phyloP scores from a whole-genome alignment of 495 filamentous ascomycete species.

The Letharia columbiana region DNA sequence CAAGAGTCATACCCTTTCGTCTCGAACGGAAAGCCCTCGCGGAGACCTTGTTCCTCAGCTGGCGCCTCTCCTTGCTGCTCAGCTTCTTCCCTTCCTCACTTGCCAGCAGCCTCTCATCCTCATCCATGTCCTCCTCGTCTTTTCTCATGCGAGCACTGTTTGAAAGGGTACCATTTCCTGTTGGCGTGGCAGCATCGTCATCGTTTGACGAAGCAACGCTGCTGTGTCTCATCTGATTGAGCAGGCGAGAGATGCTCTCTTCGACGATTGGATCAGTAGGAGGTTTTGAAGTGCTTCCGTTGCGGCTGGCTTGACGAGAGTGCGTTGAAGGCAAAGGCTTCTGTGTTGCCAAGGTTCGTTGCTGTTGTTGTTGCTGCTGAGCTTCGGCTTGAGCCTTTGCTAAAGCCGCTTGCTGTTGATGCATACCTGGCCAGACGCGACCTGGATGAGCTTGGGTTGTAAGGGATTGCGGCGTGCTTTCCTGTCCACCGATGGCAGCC shows the following conservation, averaged over 20 bases:
- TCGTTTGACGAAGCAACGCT: slow-evolving; percentile 45
- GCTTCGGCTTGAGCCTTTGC: slow-evolving; percentile 64
- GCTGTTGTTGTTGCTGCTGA: slow-evolving; percentile 54
- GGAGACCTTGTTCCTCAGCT: slow-evolving; percentile 96
- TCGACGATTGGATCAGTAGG: slow-evolving; percentile 61
- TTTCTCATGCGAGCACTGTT: slow-evolving; percentile 51
- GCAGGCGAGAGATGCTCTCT: slow-evolving; percentile 74
- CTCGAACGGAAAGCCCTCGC: slow-evolving; percentile 91
- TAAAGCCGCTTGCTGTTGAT: slow-evolving; percentile 69
- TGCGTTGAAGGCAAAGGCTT: slow-evolving; percentile 23
- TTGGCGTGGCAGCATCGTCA: slow-evolving; percentile 39
- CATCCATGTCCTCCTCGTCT: slow-evolving; percentile 97
- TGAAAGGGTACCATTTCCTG: slow-evolving; percentile 30
- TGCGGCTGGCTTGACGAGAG: slow-evolving; percentile 28
- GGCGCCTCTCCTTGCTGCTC: slow-evolving; percentile 84
- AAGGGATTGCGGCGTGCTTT: slow-evolving; percentile 38
- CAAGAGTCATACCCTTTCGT: slow-evolving; percentile 70
- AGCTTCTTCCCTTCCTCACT: slow-evolving; percentile 98
- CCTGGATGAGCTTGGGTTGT: slow-evolving; percentile 49
- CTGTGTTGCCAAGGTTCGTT: slow-evolving; percentile 27
- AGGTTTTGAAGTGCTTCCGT: slow-evolving; percentile 39
- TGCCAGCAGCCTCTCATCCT: slow-evolving; percentile 84
- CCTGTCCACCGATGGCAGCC: slow-evolving; percentile 54
- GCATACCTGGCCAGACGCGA: slow-evolving; percentile 80
- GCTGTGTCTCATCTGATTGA: slow-evolving; percentile 74